Conservation (phyloP, 75 land plant species). For the Gnetum montanum region DNA sequence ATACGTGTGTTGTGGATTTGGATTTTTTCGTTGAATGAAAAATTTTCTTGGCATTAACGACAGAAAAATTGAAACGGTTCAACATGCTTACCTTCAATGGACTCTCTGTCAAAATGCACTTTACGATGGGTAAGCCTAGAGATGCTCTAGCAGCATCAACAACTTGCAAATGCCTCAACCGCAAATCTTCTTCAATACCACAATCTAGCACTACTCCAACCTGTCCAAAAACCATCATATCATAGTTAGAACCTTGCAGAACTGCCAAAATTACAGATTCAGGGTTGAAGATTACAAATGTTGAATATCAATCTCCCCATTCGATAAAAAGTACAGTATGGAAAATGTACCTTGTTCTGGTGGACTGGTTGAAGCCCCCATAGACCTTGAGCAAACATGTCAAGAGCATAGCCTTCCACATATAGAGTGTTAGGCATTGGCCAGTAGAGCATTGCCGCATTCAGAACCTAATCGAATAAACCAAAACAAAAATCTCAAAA, state of each 20-base stretch:
- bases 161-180: conserved; percentile 82
- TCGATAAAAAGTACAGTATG: no score
- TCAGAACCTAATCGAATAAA: conserved; percentile 50
- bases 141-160: conserved; percentile 92
- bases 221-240: no score
- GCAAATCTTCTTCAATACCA: conserved; percentile 81
- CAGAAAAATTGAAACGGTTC: no score
- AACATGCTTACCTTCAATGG: conserved; percentile 84
- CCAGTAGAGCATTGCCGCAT: conserved; percentile 98
- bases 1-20: no score
- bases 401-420: conserved; percentile 93
- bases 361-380: conserved; percentile 89
- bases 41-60: no score
- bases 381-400: conserved; percentile 76
- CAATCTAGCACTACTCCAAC: conserved; percentile 88
- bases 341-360: conserved; percentile 56
- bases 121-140: conserved; percentile 76
- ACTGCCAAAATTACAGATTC: not conserved
- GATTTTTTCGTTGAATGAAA: no score
- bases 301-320: no score
- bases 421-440: conserved; percentile 78
- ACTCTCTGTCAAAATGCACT: conserved; percentile 63
- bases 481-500: not conserved
- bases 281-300: not conserved
- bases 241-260: not conserved